Base-by-base conservation (phyloP, 169 alveolate species). In the Eimeria acervulina region DNA sequence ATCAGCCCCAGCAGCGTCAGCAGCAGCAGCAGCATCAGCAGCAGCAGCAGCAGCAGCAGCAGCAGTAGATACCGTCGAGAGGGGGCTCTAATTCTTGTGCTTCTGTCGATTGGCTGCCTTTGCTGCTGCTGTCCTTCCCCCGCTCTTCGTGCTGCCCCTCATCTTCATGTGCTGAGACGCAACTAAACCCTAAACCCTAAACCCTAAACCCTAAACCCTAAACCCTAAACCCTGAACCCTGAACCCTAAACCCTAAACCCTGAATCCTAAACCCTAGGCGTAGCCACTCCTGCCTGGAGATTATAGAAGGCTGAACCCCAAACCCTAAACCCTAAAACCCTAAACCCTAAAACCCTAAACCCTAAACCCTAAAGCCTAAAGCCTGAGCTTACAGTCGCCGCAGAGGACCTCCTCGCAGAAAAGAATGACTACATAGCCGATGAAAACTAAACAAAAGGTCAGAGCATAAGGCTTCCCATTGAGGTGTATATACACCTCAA, bases 391-490 rank as follows among this genome's bases (percentile, higher is more conserved):
- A 68, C 80, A 17, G 80, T 68, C 80, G 0, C 80, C 80, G 38
- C 80, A 68, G 72, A 89, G 95, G 44, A 89, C 76, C 12, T 38
- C 61, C 33, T 89, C 95, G 95, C 95, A 89, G 13, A 89, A 19
- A 33, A 89, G 85, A 44, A 89, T 89, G 47, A 55, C 66, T 15
- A 89, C 52, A 40, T 89, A 89, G 1, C 95, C 95, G n/a, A 89
- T 10, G 85, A 89, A 89, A 40, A 66, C 42, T 28, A 89, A 44
- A 55, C 70, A 52, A 51, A 42, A 89, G 23, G 95, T 76, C 59
- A 63, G 15, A 85, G 70, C 40, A 85, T 59, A 89, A n/a, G 47
- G 80, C 12, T 33, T 68, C 17, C 72, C 66, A 17, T 36, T 31
- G 36, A 31, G 66, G 31, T 76, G 84, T 40, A 89, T 31, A 31